These are phyloP conservation scores for Phytophthora podocarpi DNA, from an alignment of 352 stramenopile genomes.

Conservation along the genomic window DNA sequence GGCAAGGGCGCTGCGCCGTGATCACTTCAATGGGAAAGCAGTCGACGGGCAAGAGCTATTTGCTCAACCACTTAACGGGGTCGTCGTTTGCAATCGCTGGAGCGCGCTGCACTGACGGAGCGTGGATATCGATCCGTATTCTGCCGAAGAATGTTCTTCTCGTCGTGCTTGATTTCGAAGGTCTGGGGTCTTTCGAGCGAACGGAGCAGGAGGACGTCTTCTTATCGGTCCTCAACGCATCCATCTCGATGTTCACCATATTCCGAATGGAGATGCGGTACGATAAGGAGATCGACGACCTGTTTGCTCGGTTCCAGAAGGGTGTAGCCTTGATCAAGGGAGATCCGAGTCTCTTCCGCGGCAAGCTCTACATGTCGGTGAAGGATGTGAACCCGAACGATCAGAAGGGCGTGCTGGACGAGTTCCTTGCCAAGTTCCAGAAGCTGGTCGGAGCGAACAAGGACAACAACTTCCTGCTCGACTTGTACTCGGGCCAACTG, in stretches of 20 bases:
- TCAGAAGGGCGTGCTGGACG: slow-evolving; percentile 48
- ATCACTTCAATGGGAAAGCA: slow-evolving; percentile 67
- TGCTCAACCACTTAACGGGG: slow-evolving; percentile 77
- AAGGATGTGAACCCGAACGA: slow-evolving; percentile 86
- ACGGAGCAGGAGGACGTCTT: slow-evolving; percentile 82
- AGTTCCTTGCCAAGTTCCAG: slow-evolving; percentile 64
- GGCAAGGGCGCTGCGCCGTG: slow-evolving; percentile 39
- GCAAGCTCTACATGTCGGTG: slow-evolving; percentile 76
- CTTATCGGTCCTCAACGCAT: slow-evolving; percentile 72
- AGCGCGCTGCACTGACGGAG: slow-evolving; percentile 44
- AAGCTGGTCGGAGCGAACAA: slow-evolving; percentile 56
- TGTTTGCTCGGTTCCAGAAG: slow-evolving; percentile 75
- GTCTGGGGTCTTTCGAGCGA: slow-evolving; percentile 71
- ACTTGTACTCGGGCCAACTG: slow-evolving; percentile 67
- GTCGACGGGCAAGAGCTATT: slow-evolving; percentile 84
- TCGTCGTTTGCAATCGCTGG: slow-evolving; percentile 74
- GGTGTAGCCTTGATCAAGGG: slow-evolving; percentile 64
- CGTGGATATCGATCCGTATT: slow-evolving; percentile 49
- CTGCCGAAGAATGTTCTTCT: slow-evolving; percentile 50
- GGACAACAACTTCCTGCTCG: slow-evolving; percentile 61
- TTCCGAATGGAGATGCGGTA: slow-evolving; percentile 81
- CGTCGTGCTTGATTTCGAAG: slow-evolving; percentile 81
- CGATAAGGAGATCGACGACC: slow-evolving; percentile 80
- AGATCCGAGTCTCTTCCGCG: slow-evolving; percentile 62
- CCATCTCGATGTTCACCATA: slow-evolving; percentile 72